Evolutionary conservation across 139 green algal genomes (phyloP).

Genomic region (Chlorella vulgaris): DNA sequence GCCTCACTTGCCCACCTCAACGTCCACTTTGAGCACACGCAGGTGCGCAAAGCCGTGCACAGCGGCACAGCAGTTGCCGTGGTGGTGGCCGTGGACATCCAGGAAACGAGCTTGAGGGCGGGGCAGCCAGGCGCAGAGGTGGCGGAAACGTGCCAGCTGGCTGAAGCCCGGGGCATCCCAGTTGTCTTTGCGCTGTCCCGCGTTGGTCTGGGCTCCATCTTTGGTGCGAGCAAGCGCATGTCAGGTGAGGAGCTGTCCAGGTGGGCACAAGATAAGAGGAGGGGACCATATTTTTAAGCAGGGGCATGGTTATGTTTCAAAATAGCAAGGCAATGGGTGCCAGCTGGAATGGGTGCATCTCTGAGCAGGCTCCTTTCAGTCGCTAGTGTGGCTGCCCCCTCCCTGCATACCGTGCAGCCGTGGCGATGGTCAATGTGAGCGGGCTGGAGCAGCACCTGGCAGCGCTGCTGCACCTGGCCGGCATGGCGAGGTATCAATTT

Average conservation of each 20-base stretch:
- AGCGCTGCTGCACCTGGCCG: not conserved
- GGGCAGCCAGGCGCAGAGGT: constrained; percentile 21
- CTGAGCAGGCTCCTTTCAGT: not conserved
- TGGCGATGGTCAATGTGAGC: constrained; percentile 2
- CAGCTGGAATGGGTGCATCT: not conserved
- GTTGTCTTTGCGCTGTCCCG: constrained; percentile 24
- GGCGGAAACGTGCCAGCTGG: constrained; percentile 14
- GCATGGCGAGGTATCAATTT: not conserved
- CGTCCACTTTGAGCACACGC: not conserved
- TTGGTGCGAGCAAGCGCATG: constrained; percentile 30
- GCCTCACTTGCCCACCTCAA: not conserved
- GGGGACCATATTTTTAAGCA: not conserved
- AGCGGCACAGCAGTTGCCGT: not conserved
- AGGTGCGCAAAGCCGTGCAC: constrained; percentile 27
- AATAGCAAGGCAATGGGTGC: not conserved
- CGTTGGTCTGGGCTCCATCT: constrained; percentile 18
- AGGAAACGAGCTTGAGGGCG: not conserved
- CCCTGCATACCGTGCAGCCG: constrained; percentile 3
- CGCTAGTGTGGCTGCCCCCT: not conserved
- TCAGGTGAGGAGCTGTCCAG: not conserved
- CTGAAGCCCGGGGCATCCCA: not conserved
- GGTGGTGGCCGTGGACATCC: constrained; percentile 11
- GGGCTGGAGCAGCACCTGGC: not conserved
- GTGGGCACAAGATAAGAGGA: not conserved
- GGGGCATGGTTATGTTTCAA: not conserved